Evolutionary conservation across 305 asterid species (phyloP).

Genomic region (Rubia occidens): DNA sequence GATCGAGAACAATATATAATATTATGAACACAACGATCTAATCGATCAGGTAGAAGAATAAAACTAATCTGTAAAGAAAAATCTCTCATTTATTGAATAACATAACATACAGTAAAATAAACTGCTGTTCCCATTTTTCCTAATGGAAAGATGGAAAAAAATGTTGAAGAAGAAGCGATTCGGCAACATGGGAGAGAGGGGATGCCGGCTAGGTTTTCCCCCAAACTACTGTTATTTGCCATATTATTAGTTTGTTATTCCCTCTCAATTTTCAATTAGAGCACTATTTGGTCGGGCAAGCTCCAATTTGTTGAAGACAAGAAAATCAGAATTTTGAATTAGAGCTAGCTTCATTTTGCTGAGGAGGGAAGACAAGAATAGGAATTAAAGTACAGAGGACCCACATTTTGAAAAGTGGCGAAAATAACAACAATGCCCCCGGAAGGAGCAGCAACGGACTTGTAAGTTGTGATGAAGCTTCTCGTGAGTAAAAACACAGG

Average conservation of each 20-base stretch:
- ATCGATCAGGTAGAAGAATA: too few relatives aligned
- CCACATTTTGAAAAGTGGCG: not conserved
- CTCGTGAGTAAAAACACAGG: slow-evolving; percentile 41
- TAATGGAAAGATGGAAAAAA: too few relatives aligned
- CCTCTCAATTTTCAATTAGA: not conserved
- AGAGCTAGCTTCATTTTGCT: not conserved
- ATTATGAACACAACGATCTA: too few relatives aligned
- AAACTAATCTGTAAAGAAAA: too few relatives aligned
- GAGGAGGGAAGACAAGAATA: not conserved
- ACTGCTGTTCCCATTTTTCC: too few relatives aligned
- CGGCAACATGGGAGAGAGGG: too few relatives aligned
- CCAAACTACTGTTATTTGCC: not conserved
- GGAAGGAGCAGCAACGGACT: slow-evolving; percentile 17
- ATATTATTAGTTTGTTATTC: not conserved
- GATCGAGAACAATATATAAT: too few relatives aligned
- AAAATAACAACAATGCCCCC: slow-evolving; percentile 25
- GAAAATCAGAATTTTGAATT: not conserved
- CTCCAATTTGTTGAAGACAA: not conserved
- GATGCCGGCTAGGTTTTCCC: too few relatives aligned
- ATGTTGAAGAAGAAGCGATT: too few relatives aligned
- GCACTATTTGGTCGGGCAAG: not conserved
- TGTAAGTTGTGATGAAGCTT: slow-evolving; percentile 20
- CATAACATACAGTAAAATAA: too few relatives aligned
- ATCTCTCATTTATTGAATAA: too few relatives aligned
- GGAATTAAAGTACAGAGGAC: not conserved